phyloP scores from a whole-genome alignment of 2,329 filamentous ascomycete species.

The Plectosphaerella sp. region DNA sequence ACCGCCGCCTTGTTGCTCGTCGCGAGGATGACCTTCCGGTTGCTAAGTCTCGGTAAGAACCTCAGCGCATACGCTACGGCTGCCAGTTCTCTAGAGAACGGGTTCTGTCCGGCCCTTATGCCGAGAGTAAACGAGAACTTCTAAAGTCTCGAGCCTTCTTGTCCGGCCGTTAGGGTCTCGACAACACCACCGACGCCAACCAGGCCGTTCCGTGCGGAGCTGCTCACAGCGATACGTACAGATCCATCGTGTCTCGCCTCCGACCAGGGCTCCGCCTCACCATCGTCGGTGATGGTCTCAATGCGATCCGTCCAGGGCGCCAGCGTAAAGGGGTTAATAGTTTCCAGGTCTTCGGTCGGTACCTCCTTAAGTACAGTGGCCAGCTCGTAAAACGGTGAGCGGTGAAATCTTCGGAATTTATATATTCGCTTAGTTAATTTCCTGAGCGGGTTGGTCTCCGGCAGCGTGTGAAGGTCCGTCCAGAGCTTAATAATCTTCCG shows the following conservation, averaged over 20 bases:
- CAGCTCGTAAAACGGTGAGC: neutral
- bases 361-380: conserved; percentile 14
- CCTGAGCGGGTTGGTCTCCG: too few species aligned
- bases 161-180: neutral
- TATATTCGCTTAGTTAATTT: too few species aligned
- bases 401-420: too few species aligned
- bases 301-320: conserved; percentile 6
- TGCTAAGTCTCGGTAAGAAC: conserved; percentile 3
- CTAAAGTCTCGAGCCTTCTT: conserved; percentile 4
- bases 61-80: conserved; percentile 11
- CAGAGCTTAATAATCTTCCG: too few species aligned
- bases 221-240: conserved; percentile 11
- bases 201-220: conserved; percentile 11
- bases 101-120: conserved; percentile 13
- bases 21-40: conserved; percentile 8
- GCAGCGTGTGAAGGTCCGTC: too few species aligned
- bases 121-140: conserved; percentile 13
- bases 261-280: neutral
- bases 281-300: conserved; percentile 5
- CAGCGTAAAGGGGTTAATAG: conserved; percentile 8
- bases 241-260: neutral
- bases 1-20: conserved; percentile 13
- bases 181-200: conserved; percentile 12
- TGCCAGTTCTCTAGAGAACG: conserved; percentile 12
- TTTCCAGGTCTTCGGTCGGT: conserved; percentile 6